Evolutionary conservation across 1,139 yeast species (phyloP).

Genomic region (Nematodospora anomalae): DNA sequence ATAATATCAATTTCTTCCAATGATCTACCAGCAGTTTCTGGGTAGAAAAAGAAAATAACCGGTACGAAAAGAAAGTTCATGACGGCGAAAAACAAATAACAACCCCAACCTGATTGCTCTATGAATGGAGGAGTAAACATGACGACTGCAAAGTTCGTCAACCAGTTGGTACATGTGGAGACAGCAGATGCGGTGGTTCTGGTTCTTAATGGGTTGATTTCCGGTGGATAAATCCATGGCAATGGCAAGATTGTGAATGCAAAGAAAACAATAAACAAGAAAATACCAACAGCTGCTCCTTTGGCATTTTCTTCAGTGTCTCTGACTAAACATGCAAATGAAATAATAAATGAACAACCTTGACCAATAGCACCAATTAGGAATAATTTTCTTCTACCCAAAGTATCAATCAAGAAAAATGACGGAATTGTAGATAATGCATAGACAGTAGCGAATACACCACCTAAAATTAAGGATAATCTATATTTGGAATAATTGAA

Average conservation of each 20-base stretch:
- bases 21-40: slow-evolving; percentile 49
- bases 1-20: slow-evolving; percentile 50
- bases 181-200: slow-evolving; percentile 59
- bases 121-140: slow-evolving; percentile 50
- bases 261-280: slow-evolving; percentile 53
- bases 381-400: slow-evolving; percentile 66
- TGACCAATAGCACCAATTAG: slow-evolving; percentile 52
- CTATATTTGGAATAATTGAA: slow-evolving; percentile 42
- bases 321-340: slow-evolving; percentile 44
- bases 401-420: slow-evolving; percentile 59
- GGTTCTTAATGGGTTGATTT: slow-evolving; percentile 60
- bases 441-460: slow-evolving; percentile 63
- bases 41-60: slow-evolving; percentile 46
- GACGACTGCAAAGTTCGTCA: slow-evolving; percentile 47
- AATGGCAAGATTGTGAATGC: slow-evolving; percentile 59
- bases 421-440: slow-evolving; percentile 64
- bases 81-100: slow-evolving; percentile 44
- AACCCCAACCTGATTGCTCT: slow-evolving; percentile 39
- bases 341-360: slow-evolving; percentile 39
- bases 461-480: slow-evolving; percentile 59
- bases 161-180: slow-evolving; percentile 50
- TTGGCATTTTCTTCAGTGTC: slow-evolving; percentile 34
- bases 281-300: slow-evolving; percentile 55
- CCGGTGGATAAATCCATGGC: slow-evolving; percentile 64
- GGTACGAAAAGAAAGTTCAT: slow-evolving; percentile 43